phyloP scores from a whole-genome alignment of 2,329 filamentous ascomycete species.

The Phialocephala sp. region DNA sequence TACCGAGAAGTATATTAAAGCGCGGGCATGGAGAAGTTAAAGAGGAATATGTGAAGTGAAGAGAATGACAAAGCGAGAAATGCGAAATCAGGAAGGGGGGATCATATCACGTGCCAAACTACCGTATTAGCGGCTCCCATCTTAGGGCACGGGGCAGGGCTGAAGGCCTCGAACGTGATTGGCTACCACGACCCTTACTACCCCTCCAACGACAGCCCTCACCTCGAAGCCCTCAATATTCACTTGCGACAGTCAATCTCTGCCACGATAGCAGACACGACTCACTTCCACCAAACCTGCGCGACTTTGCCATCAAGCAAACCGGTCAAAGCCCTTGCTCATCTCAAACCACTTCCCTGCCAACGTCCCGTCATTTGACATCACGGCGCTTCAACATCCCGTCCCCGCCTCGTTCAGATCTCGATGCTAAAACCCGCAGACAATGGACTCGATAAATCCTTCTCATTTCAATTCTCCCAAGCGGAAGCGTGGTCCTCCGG shows the following conservation, averaged over 20 bases:
- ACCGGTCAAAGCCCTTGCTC: neutral
- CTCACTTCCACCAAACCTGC: neutral
- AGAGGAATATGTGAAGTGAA: neutral
- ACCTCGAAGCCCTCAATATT: constrained; percentile 1
- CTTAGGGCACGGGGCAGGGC: neutral
- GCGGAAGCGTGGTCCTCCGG: constrained; percentile 26
- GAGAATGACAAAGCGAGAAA: neutral
- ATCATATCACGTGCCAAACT: too few relatives aligned
- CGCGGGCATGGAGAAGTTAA: too few relatives aligned
- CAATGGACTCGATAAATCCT: constrained; percentile 11
- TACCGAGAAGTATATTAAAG: neutral
- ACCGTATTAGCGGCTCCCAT: too few relatives aligned
- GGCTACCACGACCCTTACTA: neutral
- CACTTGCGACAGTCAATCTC: neutral
- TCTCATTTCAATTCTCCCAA: constrained; percentile 26
- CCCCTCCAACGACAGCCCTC: neutral
- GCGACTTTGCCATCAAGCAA: neutral
- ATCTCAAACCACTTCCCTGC: neutral
- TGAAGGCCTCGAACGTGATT: neutral
- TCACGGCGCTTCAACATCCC: neutral
- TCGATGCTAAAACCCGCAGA: neutral
- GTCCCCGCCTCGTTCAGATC: neutral
- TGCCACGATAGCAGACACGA: neutral
- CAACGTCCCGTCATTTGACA: neutral
- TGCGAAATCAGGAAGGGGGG: neutral